Percentiles rank a stretch among this genome's conserved stretches.
phyloP scores from a whole-genome alignment of 495 filamentous ascomycete species.

The Pseudotulostoma volvatum region DNA sequence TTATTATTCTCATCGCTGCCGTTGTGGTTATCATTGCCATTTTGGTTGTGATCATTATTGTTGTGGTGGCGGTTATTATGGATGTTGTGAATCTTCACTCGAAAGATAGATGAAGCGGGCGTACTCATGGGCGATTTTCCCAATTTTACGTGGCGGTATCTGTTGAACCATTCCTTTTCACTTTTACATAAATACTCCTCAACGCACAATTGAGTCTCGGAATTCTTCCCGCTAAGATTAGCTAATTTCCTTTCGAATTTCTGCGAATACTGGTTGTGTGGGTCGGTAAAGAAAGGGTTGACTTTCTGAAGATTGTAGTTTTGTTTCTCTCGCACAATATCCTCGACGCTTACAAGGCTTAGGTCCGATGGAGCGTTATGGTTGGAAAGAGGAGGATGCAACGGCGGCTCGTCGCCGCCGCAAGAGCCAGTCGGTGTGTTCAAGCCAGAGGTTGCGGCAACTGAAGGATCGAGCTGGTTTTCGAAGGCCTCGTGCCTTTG shows the following conservation, averaged over 20 bases:
- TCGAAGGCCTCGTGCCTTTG: neutral
- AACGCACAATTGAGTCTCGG: constrained; percentile 40
- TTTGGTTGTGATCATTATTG: too few species aligned
- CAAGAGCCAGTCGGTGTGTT: neutral
- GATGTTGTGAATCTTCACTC: neutral
- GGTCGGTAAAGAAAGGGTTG: constrained; percentile 53
- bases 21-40: neutral
- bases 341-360: constrained; percentile 28
- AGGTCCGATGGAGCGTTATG: constrained; percentile 1
- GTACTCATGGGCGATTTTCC: constrained; percentile 11
- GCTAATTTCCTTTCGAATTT: constrained; percentile 39
- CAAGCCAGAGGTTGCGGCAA: neutral
- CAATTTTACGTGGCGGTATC: constrained; percentile 37
- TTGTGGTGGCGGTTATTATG: neutral
- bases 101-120: constrained; percentile 10
- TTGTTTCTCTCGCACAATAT: constrained; percentile 33
- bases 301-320: constrained; percentile 47
- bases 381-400: neutral
- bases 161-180: constrained; percentile 48
- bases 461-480: neutral
- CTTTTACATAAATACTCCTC: constrained; percentile 44
- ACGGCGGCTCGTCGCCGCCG: constrained; percentile 1
- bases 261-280: constrained; percentile 37
- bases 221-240: constrained; percentile 34
- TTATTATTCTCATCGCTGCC: neutral